Evolutionary conservation across 495 filamentous ascomycete genomes (phyloP), one percentile per base, ranked within the genome.

Genomic region (Penicillium ochrochloron): DNA sequence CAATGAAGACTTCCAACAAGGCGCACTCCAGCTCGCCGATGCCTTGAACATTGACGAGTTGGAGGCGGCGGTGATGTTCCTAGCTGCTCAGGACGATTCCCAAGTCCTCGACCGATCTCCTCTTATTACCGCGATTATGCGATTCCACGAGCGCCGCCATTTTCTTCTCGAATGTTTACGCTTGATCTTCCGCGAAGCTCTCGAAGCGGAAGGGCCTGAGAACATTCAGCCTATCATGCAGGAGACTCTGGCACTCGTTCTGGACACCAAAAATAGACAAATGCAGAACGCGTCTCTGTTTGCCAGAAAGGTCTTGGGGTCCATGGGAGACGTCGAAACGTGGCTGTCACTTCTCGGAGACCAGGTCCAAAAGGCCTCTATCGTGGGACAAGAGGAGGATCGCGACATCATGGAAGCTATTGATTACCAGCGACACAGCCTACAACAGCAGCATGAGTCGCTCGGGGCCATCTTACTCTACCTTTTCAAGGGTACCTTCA

Each of bases 1-100:
- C 73, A 97, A 96, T 72, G 81, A 89, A 44, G 88, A 94, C 68
- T 98, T 98, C 74, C 84, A 92, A 74, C 88, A 96, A 74, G 84
- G 87, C 59, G 83, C 89, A 37, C 80, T 94, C 19, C 84, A 91
- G 71, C 76, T 98, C 41, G 92, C 94, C 56, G 94, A 98, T 77
- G 88, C 88, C 27, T 82, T 97, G 58, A 86, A 96, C 66, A 82
- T 99, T 31, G 94, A 99, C 76, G 95, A 99, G 75, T 66, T 96
- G 54, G 81, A 93, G 70, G 89, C 96, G 23, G 91, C 93, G 8
- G 75, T 82, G 52, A 78, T 96, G 27, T 85, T 94, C 61, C 74
- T 96, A 19, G 83, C 84, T 42, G 85, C 90, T 8, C 85, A 90
- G 70, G 81, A 86, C 53, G 86, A 91, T 65, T 79, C 86, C 11